A percentile compares a stretch with the other conserved stretches of the same genome.
These are phyloP conservation scores for Leptomonas seymouri DNA, from an alignment of 208 protist genomes.

Conservation along the genomic window DNA sequence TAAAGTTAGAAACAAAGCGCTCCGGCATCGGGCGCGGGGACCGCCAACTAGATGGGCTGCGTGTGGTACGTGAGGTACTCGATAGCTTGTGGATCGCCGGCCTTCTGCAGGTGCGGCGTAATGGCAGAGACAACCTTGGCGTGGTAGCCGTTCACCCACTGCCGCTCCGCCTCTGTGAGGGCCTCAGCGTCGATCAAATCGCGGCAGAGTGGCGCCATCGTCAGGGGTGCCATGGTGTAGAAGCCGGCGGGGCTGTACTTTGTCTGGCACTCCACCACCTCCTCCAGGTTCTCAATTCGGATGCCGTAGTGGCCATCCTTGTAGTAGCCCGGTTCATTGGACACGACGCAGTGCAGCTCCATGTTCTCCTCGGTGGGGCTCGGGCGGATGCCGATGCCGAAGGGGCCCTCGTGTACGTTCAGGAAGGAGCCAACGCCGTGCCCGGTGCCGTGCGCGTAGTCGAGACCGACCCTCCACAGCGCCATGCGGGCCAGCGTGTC, in stretches of 20 bases:
- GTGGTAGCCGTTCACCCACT: slow-evolving; percentile 87
- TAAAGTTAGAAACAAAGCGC: background rate
- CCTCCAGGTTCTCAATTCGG: slow-evolving; percentile 97
- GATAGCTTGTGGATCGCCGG: slow-evolving; percentile 53
- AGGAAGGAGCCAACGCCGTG: slow-evolving; percentile 98
- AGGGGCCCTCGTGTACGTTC: slow-evolving; percentile 96
- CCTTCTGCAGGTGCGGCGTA: slow-evolving; percentile 45
- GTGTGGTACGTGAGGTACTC: slow-evolving; percentile 82
- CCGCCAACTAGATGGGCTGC: slow-evolving; percentile 27
- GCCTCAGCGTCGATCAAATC: slow-evolving; percentile 87
- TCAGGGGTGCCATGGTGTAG: slow-evolving; percentile 83
- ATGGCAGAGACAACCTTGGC: slow-evolving; percentile 46
- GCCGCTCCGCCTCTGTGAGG: slow-evolving; percentile 68
- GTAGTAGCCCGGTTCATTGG: slow-evolving; percentile 98
- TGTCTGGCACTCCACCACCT: slow-evolving; percentile 72
- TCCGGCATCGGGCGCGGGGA: background rate
- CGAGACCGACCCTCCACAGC: slow-evolving; percentile 94
- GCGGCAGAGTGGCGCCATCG: slow-evolving; percentile 88
- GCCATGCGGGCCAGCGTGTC: slow-evolving; percentile 90
- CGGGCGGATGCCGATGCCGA: slow-evolving; percentile 68
- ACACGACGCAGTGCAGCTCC: slow-evolving; percentile 69
- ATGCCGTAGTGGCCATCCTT: slow-evolving; percentile 97
- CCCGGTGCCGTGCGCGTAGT: slow-evolving; percentile 97
- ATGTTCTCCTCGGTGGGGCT: slow-evolving; percentile 59
- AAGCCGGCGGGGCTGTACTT: slow-evolving; percentile 63